These are phyloP conservation scores for Amanita thiersii DNA, from an alignment of 768 basidiomycete genomes.

Conservation along the genomic window DNA sequence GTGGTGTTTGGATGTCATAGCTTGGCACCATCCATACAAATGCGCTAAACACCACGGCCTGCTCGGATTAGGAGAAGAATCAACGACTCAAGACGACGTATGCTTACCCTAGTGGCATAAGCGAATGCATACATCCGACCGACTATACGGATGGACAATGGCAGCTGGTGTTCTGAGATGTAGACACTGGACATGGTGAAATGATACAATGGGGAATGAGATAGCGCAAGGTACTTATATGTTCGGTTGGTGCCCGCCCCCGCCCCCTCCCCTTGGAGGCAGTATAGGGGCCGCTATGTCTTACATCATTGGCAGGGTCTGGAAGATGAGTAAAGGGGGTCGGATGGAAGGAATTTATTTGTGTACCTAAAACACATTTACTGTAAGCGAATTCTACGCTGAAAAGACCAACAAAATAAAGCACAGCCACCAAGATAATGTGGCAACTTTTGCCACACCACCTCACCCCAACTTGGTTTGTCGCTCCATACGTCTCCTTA, in stretches of 20 bases:
- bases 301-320: too few species aligned
- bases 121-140: slow-evolving; percentile 1
- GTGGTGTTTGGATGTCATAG: slow-evolving; percentile 2
- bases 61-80: too few species aligned
- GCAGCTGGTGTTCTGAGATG: slow-evolving; percentile 3
- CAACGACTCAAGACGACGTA: too few species aligned
- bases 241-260: too few species aligned
- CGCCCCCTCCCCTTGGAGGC: too few species aligned
- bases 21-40: slow-evolving; percentile 3
- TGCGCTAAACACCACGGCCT: slow-evolving; percentile 2
- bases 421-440: not conserved
- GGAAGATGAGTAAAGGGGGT: too few species aligned
- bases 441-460: slow-evolving; percentile 14
- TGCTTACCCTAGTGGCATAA: not conserved
- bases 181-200: not conserved
- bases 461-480: slow-evolving; percentile 15
- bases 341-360: too few species aligned
- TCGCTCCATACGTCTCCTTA: slow-evolving; percentile 16
- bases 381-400: too few species aligned
- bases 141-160: not conserved
- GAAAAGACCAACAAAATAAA: not conserved
- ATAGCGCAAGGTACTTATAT: too few species aligned
- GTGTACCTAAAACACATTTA: too few species aligned
- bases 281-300: too few species aligned
- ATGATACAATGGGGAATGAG: not conserved